A percentile compares a stretch with the other conserved stretches of the same genome.
Conservation (phyloP, 2,329 filamentous ascomycete species). For the Exophiala viscosa region DNA sequence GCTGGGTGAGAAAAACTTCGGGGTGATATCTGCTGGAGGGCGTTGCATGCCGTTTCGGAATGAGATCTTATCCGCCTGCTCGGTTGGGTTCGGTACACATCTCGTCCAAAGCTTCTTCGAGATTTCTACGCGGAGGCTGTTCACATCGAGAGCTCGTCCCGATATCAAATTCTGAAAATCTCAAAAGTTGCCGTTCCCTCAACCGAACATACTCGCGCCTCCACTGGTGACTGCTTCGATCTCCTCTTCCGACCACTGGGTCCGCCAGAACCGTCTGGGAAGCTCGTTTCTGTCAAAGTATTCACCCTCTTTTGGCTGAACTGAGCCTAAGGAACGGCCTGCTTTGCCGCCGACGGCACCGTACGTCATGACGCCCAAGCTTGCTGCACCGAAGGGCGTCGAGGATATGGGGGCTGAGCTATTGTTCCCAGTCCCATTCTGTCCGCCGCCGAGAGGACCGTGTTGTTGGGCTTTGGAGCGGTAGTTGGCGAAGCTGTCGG, state of each 20-base stretch:
- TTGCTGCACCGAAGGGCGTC: conserved; percentile 15
- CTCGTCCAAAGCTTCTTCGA: too few species aligned
- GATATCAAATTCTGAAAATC: too few species aligned
- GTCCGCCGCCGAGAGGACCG: conserved; percentile 50
- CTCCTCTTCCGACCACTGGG: conserved; percentile 71
- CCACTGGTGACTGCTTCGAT: conserved; percentile 96
- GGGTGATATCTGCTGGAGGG: too few species aligned
- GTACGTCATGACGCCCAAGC: conserved; percentile 29
- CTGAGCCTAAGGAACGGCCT: conserved; percentile 68
- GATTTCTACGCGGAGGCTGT: too few species aligned
- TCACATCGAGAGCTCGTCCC: too few species aligned
- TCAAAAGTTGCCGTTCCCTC: conserved; percentile 27
- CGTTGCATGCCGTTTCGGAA: too few species aligned
- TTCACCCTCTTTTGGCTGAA: conserved; percentile 67
- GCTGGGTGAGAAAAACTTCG: too few species aligned
- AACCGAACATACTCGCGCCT: conserved; percentile 66
- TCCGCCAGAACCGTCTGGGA: conserved; percentile 74
- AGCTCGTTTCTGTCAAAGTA: conserved; percentile 89
- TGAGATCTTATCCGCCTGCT: too few species aligned
- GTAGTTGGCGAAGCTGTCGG: conserved; percentile 55
- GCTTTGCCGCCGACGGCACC: conserved; percentile 56
- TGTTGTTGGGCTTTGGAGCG: conserved; percentile 62
- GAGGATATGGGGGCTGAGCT: conserved; percentile 27
- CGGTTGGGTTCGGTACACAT: too few species aligned
- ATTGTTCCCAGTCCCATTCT: conserved; percentile 32